Base-by-base conservation (phyloP, 768 basidiomycete species). In the Xerocomus brunneocitrinus region DNA sequence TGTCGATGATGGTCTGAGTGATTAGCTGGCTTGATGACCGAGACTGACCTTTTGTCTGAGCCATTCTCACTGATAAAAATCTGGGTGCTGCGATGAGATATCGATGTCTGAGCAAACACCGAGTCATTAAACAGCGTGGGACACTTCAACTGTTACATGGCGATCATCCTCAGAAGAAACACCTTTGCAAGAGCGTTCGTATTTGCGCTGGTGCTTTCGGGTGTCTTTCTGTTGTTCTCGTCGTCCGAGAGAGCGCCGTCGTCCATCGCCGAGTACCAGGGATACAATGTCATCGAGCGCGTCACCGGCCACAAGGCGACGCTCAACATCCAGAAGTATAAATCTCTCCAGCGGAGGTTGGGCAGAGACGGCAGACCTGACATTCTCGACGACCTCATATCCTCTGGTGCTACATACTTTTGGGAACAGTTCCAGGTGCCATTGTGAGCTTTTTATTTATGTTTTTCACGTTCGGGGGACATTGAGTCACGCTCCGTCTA, bases 391-490 rank as follows among this genome's bases (percentile, higher is more conserved):
- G 78, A 80, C 54, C 74, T 90, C 30, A 82, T 98, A 54, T 71
- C 76, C 47, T 83, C 89, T 63, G 95, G 95, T 14, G 80, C 86
- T 39, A 64, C 76, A 44, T 91, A 98, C 69, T 98, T 89, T 65
- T 99, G 95, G 97, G 83, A 85, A 13, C 77, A 91, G 28, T 97
- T 91, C 68, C 93, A 97, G 65, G 77, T 86, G 60, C 95, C 95
- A 13, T 95, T 91, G 90, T 91, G 62, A 67, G 89, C 78, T 5
- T 9, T 35, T n/a, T 14, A 24, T 22, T 32, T 14, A 24, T 4
- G 8, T 6, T 0, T 7, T 9, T 19, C 10, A 31, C 32, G 30
- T 39, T 40, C 39, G 6, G n/a, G 35, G 10, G 31, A 39, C 35
- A 30, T 41, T 57, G 39, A 55, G 19, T 19, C 19, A 19, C 19